Conservation (phyloP, 2,329 filamentous ascomycete genomes). For the Teratosphaeria nubilosa region DNA sequence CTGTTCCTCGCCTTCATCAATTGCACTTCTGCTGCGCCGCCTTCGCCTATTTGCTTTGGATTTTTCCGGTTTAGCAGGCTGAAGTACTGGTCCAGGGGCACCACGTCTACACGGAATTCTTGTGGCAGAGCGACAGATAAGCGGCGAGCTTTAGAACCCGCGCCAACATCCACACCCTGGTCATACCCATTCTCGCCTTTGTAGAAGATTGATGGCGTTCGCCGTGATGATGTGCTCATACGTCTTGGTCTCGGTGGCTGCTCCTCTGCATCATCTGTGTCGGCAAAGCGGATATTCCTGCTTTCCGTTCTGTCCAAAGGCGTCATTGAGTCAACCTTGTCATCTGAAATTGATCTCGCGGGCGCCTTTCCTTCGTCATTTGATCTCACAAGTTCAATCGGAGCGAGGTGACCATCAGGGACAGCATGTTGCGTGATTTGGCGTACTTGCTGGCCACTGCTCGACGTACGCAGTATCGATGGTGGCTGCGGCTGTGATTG, state of each 20-base stretch:
- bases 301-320: not conserved
- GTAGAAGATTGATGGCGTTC: slow-evolving; percentile 23
- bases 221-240: slow-evolving; percentile 17
- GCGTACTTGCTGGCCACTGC: not conserved
- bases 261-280: not conserved
- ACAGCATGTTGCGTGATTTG: not conserved
- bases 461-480: not conserved
- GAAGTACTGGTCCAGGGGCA: slow-evolving; percentile 35
- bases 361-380: not conserved
- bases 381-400: not conserved
- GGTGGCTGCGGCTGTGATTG: not conserved
- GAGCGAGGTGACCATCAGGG: not conserved
- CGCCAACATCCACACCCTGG: slow-evolving; percentile 23
- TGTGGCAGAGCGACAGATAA: slow-evolving; percentile 23
- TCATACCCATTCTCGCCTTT: slow-evolving; percentile 18
- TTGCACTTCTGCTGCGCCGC: slow-evolving; percentile 71
- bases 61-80: slow-evolving; percentile 62
- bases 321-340: not conserved
- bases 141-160: slow-evolving; percentile 25
- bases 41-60: slow-evolving; percentile 68
- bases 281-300: not conserved
- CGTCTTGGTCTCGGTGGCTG: slow-evolving; percentile 11
- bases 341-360: not conserved
- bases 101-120: slow-evolving; percentile 22
- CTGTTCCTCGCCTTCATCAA: slow-evolving; percentile 65